Evolutionary conservation across 2,329 filamentous ascomycete species (phyloP).

Genomic region (Nannizziopsis barbatae): DNA sequence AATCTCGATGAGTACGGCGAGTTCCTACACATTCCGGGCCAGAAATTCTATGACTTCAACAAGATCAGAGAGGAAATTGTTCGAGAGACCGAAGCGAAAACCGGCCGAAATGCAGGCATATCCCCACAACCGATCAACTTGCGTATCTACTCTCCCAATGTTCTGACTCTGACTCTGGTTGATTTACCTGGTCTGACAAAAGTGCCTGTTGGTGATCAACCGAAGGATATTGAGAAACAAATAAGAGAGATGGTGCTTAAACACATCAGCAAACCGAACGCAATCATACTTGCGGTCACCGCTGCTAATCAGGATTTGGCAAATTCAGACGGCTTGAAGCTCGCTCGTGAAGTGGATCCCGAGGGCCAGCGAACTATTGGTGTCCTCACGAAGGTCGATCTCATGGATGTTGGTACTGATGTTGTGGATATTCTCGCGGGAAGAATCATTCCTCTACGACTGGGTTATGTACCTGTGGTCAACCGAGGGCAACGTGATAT

Average conservation of each 20-base stretch:
- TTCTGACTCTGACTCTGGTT: conserved; percentile 89
- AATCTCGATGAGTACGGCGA: conserved; percentile 97
- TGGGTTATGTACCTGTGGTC: conserved; percentile 95
- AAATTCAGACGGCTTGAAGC: conserved; percentile 94
- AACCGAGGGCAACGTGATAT: conserved; percentile 97
- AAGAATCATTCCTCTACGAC: conserved; percentile 83
- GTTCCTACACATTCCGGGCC: conserved; percentile 92
- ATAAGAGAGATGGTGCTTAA: conserved; percentile 98
- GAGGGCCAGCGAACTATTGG: conserved; percentile 97
- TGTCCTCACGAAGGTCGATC: conserved; percentile 94
- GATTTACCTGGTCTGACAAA: conserved; percentile 94
- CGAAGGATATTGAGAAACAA: conserved; percentile 89
- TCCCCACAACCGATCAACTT: conserved; percentile 95
- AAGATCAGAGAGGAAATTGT: conserved; percentile 98
- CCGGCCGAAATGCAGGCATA: conserved; percentile 90
- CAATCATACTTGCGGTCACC: conserved; percentile 92
- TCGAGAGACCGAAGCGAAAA: conserved; percentile 91
- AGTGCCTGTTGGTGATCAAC: conserved; percentile 92
- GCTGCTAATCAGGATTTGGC: conserved; percentile 96
- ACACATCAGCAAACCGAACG: conserved; percentile 96
- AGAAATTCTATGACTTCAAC: conserved; percentile 97
- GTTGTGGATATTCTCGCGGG: conserved; percentile 97
- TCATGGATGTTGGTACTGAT: conserved; percentile 98
- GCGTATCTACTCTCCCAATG: conserved; percentile 95
- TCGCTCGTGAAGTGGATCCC: conserved; percentile 91